Evolutionary conservation across 2,329 filamentous ascomycete species (phyloP).

Genomic region (Colletotrichum orbiculare): DNA sequence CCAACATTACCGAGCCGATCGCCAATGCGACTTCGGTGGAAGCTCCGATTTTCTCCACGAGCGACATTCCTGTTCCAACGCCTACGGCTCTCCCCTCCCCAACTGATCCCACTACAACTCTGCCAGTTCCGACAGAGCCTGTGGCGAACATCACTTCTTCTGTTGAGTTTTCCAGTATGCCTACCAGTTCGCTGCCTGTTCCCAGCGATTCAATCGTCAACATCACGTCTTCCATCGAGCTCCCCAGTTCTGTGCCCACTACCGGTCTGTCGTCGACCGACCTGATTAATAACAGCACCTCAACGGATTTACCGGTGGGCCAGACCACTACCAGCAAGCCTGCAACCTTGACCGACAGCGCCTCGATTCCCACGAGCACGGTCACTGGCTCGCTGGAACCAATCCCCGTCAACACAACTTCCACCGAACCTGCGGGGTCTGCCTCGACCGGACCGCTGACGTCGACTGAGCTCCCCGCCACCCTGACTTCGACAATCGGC

Average conservation of each 20-base stretch:
- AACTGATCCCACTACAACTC: conserved; percentile 31
- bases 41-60: conserved; percentile 9
- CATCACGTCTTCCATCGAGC: conserved; percentile 26
- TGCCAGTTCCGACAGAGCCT: conserved; percentile 18
- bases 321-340: conserved; percentile 24
- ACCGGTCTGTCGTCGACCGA: conserved; percentile 20
- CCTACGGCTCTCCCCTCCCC: conserved; percentile 27
- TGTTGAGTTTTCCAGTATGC: conserved; percentile 3
- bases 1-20: conserved; percentile 30
- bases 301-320: conserved; percentile 15
- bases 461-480: conserved; percentile 23
- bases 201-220: conserved; percentile 24
- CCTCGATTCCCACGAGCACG: conserved; percentile 50
- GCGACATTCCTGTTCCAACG: conserved; percentile 25
- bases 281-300: conserved; percentile 20
- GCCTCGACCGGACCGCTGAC: conserved; percentile 27
- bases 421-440: conserved; percentile 10
- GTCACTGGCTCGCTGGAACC: conserved; percentile 52
- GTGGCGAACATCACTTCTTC: conserved; percentile 22
- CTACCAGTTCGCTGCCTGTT: conserved; percentile 19
- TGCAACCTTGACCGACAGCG: conserved; percentile 12
- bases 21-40: conserved; percentile 24
- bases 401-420: conserved; percentile 26
- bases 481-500: conserved; percentile 19
- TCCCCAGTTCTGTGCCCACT: conserved; percentile 18